These are phyloP conservation scores for Exophiala sp. DNA, from an alignment of 2,329 filamentous ascomycete species.

Conservation along the genomic window DNA sequence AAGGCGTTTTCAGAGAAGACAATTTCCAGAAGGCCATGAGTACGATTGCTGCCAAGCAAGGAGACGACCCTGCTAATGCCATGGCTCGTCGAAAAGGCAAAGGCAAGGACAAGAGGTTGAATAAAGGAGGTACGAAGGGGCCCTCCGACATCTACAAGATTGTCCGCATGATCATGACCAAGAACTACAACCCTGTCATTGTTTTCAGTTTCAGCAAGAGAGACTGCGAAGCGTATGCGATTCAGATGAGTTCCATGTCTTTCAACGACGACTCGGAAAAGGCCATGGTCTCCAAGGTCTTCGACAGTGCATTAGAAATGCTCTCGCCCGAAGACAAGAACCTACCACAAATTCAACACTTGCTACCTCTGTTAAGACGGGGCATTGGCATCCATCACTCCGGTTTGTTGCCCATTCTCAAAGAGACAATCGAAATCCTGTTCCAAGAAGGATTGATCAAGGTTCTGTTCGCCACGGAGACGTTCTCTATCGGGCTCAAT, in stretches of 20 bases:
- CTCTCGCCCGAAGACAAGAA: constrained; percentile 85
- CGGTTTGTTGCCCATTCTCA: constrained; percentile 86
- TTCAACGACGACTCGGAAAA: constrained; percentile 98
- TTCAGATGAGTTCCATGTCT: constrained; percentile 76
- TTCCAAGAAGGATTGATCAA: constrained; percentile 99
- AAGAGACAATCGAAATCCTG: constrained; percentile 97
- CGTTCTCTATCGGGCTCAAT: constrained; percentile 96
- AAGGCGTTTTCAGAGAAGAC: constrained; percentile 89
- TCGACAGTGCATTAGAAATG: constrained; percentile 85
- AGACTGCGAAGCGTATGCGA: constrained; percentile 84
- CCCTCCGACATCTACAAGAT: constrained; percentile 91
- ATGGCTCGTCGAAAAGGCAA: constrained; percentile 76
- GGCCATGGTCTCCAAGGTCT: constrained; percentile 88
- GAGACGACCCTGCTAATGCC: constrained; percentile 71
- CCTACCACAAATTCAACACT: constrained; percentile 82
- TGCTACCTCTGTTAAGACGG: constrained; percentile 78
- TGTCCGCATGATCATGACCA: constrained; percentile 97
- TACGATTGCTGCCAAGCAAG: constrained; percentile 79
- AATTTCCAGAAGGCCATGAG: constrained; percentile 97
- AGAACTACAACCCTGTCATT: constrained; percentile 95
- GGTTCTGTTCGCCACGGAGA: constrained; percentile 95
- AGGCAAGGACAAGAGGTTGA: constrained; percentile 85
- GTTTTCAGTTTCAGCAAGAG: constrained; percentile 99
- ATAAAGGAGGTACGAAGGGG: constrained; percentile 73
- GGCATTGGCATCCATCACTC: constrained; percentile 98